phyloP scores from a whole-genome alignment of 225 moss, liverwort and hornwort genomes.

The Straminergon stramineum region DNA sequence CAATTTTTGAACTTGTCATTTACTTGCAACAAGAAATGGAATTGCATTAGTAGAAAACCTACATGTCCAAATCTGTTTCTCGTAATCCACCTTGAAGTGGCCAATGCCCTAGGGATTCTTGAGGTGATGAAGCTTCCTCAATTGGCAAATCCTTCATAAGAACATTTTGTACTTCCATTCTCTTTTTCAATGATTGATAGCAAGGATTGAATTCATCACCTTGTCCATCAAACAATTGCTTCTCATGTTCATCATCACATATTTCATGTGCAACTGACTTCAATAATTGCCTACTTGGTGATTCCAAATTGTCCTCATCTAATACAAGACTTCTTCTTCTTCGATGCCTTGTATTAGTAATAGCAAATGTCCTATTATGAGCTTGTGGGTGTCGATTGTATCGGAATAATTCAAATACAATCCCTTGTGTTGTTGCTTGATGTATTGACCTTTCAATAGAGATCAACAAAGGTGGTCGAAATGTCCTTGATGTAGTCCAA shows the following conservation, averaged over 20 bases:
- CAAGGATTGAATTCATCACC: not conserved
- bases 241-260: not conserved
- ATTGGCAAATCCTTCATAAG: not conserved
- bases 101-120: not conserved
- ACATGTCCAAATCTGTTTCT: conserved; percentile 5
- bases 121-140: not conserved
- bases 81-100: conserved; percentile 13
- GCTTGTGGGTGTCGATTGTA: not conserved
- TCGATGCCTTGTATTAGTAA: not conserved
- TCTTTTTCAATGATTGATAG: not conserved
- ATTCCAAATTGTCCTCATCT: not conserved
- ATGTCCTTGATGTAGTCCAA: not conserved
- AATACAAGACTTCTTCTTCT: not conserved
- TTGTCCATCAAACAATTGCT: not conserved
- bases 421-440: not conserved
- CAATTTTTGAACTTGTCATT: not conserved
- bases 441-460: not conserved
- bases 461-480: not conserved
- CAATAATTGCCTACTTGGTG: not conserved
- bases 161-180: not conserved
- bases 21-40: not conserved
- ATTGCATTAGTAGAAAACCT: not conserved
- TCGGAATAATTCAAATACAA: not conserved
- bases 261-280: not conserved
- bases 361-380: not conserved